Evolutionary conservation across 345 rosid species (phyloP), one percentile per base, ranked within the genome.

Genomic region (Arabidopsis suecica): DNA sequence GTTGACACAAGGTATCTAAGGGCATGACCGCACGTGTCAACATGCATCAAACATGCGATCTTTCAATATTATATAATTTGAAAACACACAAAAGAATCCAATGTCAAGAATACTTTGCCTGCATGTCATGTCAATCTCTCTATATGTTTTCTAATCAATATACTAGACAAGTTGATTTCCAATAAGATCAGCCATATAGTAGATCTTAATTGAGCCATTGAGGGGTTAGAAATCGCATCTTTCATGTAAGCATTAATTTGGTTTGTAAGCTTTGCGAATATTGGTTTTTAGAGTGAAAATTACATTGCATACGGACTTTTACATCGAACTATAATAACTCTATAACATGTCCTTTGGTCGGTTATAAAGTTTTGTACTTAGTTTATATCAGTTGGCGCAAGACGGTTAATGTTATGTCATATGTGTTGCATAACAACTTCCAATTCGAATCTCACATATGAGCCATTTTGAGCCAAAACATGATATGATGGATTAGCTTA

Each of bases 1-100:
- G 69, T 33, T 69, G 63, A 72, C 81, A 78, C 74, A 78, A 78
- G 73, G 81, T 72, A 78, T 78, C 78, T 68, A 41, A 60, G 69
- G 53, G 74, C 69, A 66, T 72, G 81, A 67, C 63, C 68, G 55
- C 81, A 78, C 77, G 81, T 78, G 81, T 78, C 72, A 71, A 78
- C 77, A 77, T 77, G 80, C 79, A 74, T 38, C 65, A 76, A 54
- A 69, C 48, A 54, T 70, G 60, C 44, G 33, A 71, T 68, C 50
- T 67, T 38, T 65, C 63, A 37, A 22, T 13, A 14, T 10, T 68
- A n/a, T 50, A 8, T 68, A 11, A 6, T 23, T 30, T 1, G 32
- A 3, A 1, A 25, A 57, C 1, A 49, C 25, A 20, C 6, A 45
- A 49, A 78, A 70, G 76, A 54, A 71, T 77, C 80, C 80, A 63